phyloP scores from a whole-genome alignment of 805 yeast species.

The Starmerella scarabaei region DNA sequence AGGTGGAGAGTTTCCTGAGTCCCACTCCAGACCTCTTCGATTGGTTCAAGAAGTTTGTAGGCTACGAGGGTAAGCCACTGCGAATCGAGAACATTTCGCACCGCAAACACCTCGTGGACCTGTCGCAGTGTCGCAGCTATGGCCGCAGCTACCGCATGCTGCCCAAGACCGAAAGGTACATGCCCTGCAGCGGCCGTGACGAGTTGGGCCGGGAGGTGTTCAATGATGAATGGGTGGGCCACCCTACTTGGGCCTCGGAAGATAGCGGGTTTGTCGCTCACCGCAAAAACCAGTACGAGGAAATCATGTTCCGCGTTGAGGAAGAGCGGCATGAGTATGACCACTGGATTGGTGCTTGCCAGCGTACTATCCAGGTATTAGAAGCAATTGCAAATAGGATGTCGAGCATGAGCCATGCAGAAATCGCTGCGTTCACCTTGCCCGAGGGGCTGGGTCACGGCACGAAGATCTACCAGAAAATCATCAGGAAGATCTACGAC shows the following conservation, averaged over 20 bases:
- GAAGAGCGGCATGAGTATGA: conserved; percentile 98
- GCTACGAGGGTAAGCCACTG: conserved; percentile 71
- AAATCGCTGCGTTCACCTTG: conserved; percentile 68
- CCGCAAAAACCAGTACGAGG: conserved; percentile 95
- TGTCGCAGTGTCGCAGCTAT: conserved; percentile 80
- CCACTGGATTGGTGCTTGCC: conserved; percentile 84
- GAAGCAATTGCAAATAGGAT: conserved; percentile 91
- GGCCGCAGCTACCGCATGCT: conserved; percentile 90
- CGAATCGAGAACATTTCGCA: conserved; percentile 75
- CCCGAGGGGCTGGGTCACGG: conserved; percentile 92
- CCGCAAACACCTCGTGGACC: conserved; percentile 83
- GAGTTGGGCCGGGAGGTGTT: conserved; percentile 98
- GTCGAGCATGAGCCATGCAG: conserved; percentile 85
- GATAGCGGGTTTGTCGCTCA: conserved; percentile 99
- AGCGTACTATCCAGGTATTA: conserved; percentile 86
- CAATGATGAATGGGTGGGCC: conserved; percentile 98
- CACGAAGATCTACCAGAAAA: conserved; percentile 88
- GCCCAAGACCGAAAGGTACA: conserved; percentile 85
- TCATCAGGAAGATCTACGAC: conserved; percentile 82
- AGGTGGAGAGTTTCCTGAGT: conserved; percentile 78
- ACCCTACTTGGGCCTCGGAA: conserved; percentile 99
- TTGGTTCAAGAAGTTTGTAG: conserved; percentile 90
- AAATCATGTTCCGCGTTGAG: conserved; percentile 83
- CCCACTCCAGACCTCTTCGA: conserved; percentile 61
- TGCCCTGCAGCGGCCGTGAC: conserved; percentile 98